These are phyloP conservation scores for Hypoxylon lenormandii DNA, from an alignment of 495 filamentous ascomycete genomes.

Conservation along the genomic window DNA sequence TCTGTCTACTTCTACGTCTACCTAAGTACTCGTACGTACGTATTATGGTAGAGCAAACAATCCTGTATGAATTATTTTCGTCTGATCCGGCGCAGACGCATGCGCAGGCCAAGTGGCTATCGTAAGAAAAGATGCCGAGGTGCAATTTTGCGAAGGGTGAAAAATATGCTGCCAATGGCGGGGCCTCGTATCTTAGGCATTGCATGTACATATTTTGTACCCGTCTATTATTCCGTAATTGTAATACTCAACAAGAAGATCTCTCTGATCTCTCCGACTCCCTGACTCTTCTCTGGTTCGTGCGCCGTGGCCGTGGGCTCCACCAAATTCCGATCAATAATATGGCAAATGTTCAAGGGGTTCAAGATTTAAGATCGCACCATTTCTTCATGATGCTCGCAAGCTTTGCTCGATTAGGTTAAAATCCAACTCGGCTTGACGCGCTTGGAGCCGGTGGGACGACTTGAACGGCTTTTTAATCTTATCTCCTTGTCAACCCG, in stretches of 20 bases:
- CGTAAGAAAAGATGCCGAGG: constrained; percentile 20
- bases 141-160: constrained; percentile 31
- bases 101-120: too few relatives aligned
- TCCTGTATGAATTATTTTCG: too few relatives aligned
- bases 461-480: constrained; percentile 5
- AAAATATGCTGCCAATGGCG: constrained; percentile 25
- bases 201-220: too few relatives aligned
- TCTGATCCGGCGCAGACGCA: too few relatives aligned
- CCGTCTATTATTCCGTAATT: too few relatives aligned
- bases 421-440: constrained; percentile 13
- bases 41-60: too few relatives aligned
- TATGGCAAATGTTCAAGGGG: constrained; percentile 11
- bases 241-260: too few relatives aligned
- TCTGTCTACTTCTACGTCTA: too few relatives aligned
- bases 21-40: too few relatives aligned
- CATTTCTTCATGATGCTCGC: constrained; percentile 9
- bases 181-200: constrained; percentile 38
- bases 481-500: constrained; percentile 17
- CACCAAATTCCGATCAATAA: constrained; percentile 3
- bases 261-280: too few relatives aligned
- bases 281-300: constrained; percentile 2
- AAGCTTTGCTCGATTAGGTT: constrained; percentile 8
- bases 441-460: constrained; percentile 18
- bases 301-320: constrained; percentile 4
- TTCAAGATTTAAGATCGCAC: constrained; percentile 25